Conservation (phyloP, 2,329 filamentous ascomycete genomes). For the Fusarium agapanthi region DNA sequence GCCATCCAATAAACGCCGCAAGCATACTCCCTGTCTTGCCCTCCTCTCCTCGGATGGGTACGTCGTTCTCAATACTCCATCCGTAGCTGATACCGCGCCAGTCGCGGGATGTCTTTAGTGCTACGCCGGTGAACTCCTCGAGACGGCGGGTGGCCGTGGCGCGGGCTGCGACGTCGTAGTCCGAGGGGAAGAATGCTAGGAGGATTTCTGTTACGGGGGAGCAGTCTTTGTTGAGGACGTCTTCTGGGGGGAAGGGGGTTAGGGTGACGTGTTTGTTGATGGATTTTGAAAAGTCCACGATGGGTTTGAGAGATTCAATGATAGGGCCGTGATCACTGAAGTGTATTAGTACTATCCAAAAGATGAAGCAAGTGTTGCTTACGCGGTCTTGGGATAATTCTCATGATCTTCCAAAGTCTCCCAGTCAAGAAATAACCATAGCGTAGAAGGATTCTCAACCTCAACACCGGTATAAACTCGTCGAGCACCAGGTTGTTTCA, state of each 20-base stretch:
- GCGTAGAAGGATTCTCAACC: constrained; percentile 36
- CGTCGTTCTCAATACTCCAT: constrained; percentile 47
- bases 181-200: constrained; percentile 31
- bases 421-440: constrained; percentile 43
- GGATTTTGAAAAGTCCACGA: constrained; percentile 22
- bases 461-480: constrained; percentile 36
- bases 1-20: constrained; percentile 48
- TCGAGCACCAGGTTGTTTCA: constrained; percentile 37
- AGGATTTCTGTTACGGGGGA: constrained; percentile 37
- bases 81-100: constrained; percentile 42
- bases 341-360: accelerated
- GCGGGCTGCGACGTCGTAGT: constrained; percentile 31
- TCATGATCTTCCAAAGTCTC: constrained; percentile 32
- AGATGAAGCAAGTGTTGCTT: not conserved
- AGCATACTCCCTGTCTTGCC: constrained; percentile 39
- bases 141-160: constrained; percentile 28
- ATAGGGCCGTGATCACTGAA: constrained; percentile 16
- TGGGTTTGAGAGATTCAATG: constrained; percentile 30
- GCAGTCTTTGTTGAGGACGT: constrained; percentile 31
- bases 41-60: constrained; percentile 43
- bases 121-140: constrained; percentile 22
- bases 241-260: constrained; percentile 32
- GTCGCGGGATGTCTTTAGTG: constrained; percentile 29
- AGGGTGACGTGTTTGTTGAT: constrained; percentile 37
- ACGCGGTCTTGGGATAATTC: constrained; percentile 28